Evolutionary conservation across 1,139 yeast species (phyloP).

Genomic region (Arxiozyma telluris): DNA sequence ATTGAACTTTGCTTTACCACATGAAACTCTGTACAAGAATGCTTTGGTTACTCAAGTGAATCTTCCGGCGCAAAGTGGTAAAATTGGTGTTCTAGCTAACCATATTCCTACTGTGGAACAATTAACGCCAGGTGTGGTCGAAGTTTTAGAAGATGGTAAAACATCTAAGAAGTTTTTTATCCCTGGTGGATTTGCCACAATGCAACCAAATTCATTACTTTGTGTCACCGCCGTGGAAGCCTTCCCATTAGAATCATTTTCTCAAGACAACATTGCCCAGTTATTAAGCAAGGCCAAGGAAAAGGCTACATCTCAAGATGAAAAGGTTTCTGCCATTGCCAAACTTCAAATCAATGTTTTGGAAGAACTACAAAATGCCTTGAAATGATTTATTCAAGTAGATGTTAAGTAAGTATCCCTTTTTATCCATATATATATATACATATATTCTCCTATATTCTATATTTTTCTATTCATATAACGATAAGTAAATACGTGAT

Average conservation of each 20-base stretch:
- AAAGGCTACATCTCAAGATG: conserved; percentile 78
- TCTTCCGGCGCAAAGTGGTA: conserved; percentile 93
- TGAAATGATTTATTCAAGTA: conserved; percentile 44
- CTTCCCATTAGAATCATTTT: conserved; percentile 82
- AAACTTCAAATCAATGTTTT: conserved; percentile 91
- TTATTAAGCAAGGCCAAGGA: conserved; percentile 92
- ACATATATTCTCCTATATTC: background rate
- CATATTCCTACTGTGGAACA: conserved; percentile 98
- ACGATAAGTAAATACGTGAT: background rate
- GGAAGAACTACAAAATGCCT: conserved; percentile 85
- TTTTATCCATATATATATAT: background rate
- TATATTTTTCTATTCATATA: background rate
- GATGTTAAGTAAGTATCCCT: background rate
- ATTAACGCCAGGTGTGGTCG: conserved; percentile 92
- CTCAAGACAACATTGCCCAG: conserved; percentile 67
- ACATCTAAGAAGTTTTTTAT: conserved; percentile 64
- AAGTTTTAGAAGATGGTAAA: conserved; percentile 36
- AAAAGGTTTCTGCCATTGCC: conserved; percentile 87
- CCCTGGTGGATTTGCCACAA: conserved; percentile 95
- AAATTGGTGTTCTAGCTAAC: conserved; percentile 93
- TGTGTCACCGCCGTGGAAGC: conserved; percentile 95
- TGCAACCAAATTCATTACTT: conserved; percentile 88
- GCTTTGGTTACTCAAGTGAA: conserved; percentile 68
- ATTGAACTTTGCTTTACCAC: conserved; percentile 87
- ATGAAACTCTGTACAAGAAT: conserved; percentile 40